Percentiles rank a stretch among this genome's conserved stretches.
Conservation (phyloP, 768 basidiomycete genomes). For the Panaeolus papilionaceus region DNA sequence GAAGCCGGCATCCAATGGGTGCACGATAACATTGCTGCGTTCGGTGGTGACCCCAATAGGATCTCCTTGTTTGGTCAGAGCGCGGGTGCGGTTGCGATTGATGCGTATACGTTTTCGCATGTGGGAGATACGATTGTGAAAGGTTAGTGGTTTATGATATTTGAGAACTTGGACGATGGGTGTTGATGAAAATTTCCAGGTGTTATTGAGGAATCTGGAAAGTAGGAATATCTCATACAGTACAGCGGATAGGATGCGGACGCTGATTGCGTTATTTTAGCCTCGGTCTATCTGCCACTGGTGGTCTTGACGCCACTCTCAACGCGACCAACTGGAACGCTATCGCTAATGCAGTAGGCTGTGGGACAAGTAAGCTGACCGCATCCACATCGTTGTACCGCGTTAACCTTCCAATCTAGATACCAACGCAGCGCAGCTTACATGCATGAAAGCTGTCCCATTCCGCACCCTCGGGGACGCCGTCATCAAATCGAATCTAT, state of each 20-base stretch:
- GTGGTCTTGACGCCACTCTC: slow-evolving; percentile 22
- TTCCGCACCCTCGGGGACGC: slow-evolving; percentile 38
- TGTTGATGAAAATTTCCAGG: slow-evolving; percentile 24
- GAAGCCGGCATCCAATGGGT: slow-evolving; percentile 55
- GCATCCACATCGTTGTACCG: background rate
- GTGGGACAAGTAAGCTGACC: slow-evolving; percentile 34
- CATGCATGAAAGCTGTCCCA: slow-evolving; percentile 43
- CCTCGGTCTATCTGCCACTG: slow-evolving; percentile 21
- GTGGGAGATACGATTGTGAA: slow-evolving; percentile 39
- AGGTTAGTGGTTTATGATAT: slow-evolving; percentile 23
- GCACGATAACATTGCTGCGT: slow-evolving; percentile 51
- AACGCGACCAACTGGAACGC: slow-evolving; percentile 37
- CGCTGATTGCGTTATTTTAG: slow-evolving; percentile 15
- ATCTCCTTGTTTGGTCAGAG: slow-evolving; percentile 45
- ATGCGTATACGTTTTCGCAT: slow-evolving; percentile 42
- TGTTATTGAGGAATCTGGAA: slow-evolving; percentile 44
- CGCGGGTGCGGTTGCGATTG: slow-evolving; percentile 41
- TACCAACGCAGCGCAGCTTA: slow-evolving; percentile 36
- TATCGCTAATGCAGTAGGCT: slow-evolving; percentile 38
- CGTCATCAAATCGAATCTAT: slow-evolving; percentile 34
- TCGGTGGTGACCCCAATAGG: slow-evolving; percentile 47
- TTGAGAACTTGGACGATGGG: slow-evolving; percentile 18
- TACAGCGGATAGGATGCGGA: too few relatives aligned
- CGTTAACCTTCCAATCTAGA: slow-evolving; percentile 6
- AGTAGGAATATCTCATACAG: too few relatives aligned